A percentile compares a stretch with the other conserved stretches of the same genome.
These are phyloP conservation scores for Chloris gayana DNA, from an alignment of 176 grass and related monocot species.

Conservation along the genomic window DNA sequence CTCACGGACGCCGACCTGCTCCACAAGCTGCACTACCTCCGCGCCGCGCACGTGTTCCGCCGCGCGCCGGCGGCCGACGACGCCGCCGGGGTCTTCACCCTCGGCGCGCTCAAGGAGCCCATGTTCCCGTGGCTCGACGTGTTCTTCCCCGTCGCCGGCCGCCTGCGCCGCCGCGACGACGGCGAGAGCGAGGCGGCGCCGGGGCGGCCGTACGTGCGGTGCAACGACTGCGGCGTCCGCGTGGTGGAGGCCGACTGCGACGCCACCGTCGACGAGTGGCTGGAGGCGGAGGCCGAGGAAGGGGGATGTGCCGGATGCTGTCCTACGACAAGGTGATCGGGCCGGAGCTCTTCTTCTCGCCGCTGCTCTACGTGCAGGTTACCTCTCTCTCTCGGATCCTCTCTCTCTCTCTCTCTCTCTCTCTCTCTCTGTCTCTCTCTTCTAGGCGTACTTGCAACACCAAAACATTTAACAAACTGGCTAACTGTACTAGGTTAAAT, in stretches of 20 bases:
- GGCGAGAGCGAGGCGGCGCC: background rate
- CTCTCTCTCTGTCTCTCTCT: too few relatives aligned
- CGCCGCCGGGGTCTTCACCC: background rate
- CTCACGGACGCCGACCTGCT: constrained; percentile 45
- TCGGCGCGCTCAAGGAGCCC: constrained; percentile 39
- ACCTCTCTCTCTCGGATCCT: background rate
- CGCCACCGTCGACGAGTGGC: constrained; percentile 50
- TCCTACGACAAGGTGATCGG: constrained; percentile 57
- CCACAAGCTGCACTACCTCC: constrained; percentile 67
- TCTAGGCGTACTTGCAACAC: too few relatives aligned
- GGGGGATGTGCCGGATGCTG: background rate
- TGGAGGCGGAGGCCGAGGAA: constrained; percentile 34
- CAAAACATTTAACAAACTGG: too few relatives aligned
- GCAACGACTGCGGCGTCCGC: constrained; percentile 70
- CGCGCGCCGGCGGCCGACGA: background rate
- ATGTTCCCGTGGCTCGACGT: constrained; percentile 57
- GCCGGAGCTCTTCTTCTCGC: constrained; percentile 60
- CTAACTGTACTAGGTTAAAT: too few relatives aligned
- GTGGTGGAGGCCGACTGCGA: constrained; percentile 50
- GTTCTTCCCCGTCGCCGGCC: constrained; percentile 42
- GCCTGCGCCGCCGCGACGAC: constrained; percentile 13
- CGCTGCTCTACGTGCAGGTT: constrained; percentile 67
- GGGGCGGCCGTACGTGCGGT: constrained; percentile 55
- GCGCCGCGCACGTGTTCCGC: constrained; percentile 51
- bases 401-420: background rate